A percentile compares a stretch with the other conserved stretches of the same genome.
Evolutionary conservation across 1,284 basidiomycete genomes (phyloP).

Genomic region (Austropuccinia psidii): DNA sequence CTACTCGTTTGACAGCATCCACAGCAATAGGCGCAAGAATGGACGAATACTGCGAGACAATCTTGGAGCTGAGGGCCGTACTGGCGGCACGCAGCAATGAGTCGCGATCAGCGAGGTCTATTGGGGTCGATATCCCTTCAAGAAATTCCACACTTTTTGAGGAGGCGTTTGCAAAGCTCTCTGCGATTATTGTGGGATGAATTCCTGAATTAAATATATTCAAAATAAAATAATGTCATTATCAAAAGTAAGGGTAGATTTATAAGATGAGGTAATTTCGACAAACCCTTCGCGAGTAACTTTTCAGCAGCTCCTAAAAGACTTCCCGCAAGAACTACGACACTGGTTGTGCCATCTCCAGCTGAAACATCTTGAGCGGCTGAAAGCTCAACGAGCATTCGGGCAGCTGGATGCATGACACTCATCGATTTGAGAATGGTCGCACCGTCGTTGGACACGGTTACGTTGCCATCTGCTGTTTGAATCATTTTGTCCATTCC

Average conservation of each 20-base stretch:
- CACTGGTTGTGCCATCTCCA: conserved; percentile 97
- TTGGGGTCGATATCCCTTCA: conserved; percentile 82
- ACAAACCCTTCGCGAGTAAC: conserved; percentile 76
- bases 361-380: conserved; percentile 98
- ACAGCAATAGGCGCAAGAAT: conserved; percentile 96
- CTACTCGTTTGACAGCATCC: conserved; percentile 81
- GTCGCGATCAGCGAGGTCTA: conserved; percentile 81
- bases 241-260: not conserved
- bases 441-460: conserved; percentile 98
- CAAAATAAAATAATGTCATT: not conserved
- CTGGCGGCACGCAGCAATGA: conserved; percentile 83
- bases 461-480: conserved; percentile 90
- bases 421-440: conserved; percentile 97
- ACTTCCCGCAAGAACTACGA: conserved; percentile 91
- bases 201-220: conserved; percentile 53
- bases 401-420: conserved; percentile 93
- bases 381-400: conserved; percentile 98
- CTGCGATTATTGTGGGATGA: conserved; percentile 94
- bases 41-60: conserved; percentile 98
- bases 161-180: conserved; percentile 88
- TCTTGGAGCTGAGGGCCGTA: conserved; percentile 97
- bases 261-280: not conserved
- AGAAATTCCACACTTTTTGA: conserved; percentile 89
- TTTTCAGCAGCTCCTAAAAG: conserved; percentile 92
- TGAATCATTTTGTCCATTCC: conserved; percentile 99